Evolutionary conservation across 805 yeast species (phyloP).

Genomic region (Kregervanrija delftensis): DNA sequence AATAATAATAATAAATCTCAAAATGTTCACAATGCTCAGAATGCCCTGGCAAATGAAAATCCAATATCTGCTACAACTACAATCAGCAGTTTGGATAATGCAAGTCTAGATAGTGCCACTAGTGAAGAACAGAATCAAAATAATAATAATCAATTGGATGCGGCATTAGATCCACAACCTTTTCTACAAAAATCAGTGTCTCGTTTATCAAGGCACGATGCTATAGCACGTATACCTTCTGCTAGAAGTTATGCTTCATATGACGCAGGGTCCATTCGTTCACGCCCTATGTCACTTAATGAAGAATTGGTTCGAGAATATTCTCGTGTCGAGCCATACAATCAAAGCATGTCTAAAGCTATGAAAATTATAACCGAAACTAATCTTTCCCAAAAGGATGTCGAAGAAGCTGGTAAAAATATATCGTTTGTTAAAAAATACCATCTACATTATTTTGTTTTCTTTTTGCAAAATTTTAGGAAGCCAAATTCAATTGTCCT

Average conservation of each 20-base stretch:
- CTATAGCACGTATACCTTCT: conserved; percentile 25
- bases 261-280: not conserved
- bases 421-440: conserved; percentile 25
- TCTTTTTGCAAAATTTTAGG: conserved; percentile 35
- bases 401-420: conserved; percentile 17
- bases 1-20: no score
- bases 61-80: conserved; percentile 10
- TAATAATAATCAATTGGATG: no score
- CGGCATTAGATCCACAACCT: conserved; percentile 3
- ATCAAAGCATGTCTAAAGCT: conserved; percentile 21
- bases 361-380: conserved; percentile 29
- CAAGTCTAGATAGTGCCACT: no score
- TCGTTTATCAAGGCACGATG: conserved; percentile 2
- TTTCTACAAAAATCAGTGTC: not conserved
- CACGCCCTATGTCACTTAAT: conserved; percentile 12
- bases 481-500: conserved; percentile 45
- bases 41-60: not conserved
- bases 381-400: conserved; percentile 21
- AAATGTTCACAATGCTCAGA: no score
- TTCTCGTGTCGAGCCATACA: conserved; percentile 29
- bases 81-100: not conserved
- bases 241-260: conserved; percentile 16
- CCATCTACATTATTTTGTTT: conserved; percentile 23
- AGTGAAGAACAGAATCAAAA: no score
- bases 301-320: conserved; percentile 28